Conservation (phyloP, 1,139 yeast species). For the Taphrina communis region DNA sequence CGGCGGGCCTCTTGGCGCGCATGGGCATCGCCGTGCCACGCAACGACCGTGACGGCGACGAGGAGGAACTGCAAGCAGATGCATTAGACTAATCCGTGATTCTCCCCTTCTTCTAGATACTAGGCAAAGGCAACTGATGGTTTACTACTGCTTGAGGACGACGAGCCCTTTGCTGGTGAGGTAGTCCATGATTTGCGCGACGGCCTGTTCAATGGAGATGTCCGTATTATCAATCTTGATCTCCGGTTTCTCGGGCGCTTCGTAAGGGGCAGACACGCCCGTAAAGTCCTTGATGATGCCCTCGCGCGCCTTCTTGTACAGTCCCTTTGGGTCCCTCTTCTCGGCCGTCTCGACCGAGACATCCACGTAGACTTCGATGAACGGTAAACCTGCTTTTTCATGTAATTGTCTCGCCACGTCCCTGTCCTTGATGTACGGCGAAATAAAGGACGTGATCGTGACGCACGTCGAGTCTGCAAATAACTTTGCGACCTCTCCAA, state of each 20-base stretch:
- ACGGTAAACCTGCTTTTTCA: conserved; percentile 73
- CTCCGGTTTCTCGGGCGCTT: conserved; percentile 85
- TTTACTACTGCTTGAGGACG: conserved; percentile 1
- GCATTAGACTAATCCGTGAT: too few relatives aligned
- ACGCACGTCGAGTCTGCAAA: conserved; percentile 88
- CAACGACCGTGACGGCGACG: conserved; percentile 21
- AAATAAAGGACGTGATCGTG: conserved; percentile 86
- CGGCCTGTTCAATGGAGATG: conserved; percentile 77
- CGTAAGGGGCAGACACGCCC: conserved; percentile 94
- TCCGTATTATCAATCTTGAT: conserved; percentile 77
- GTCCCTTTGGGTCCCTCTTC: conserved; percentile 94
- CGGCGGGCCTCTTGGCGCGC: conserved; percentile 51
- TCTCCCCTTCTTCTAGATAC: too few relatives aligned
- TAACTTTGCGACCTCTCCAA: conserved; percentile 88
- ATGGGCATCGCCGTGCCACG: conserved; percentile 46
- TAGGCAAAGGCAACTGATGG: neutral
- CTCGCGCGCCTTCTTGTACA: conserved; percentile 94
- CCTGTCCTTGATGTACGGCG: conserved; percentile 87
- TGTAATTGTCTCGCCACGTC: conserved; percentile 84
- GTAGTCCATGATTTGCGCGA: conserved; percentile 71
- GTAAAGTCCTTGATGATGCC: conserved; percentile 88
- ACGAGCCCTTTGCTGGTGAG: conserved; percentile 57
- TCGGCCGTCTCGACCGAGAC: conserved; percentile 94
- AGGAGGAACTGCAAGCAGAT: neutral
- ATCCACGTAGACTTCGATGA: conserved; percentile 87